A percentile compares a stretch with the other conserved stretches of the same genome.
These are phyloP conservation scores for Colletotrichum nymphaeae DNA, from an alignment of 2,329 filamentous ascomycete species.

Conservation along the genomic window DNA sequence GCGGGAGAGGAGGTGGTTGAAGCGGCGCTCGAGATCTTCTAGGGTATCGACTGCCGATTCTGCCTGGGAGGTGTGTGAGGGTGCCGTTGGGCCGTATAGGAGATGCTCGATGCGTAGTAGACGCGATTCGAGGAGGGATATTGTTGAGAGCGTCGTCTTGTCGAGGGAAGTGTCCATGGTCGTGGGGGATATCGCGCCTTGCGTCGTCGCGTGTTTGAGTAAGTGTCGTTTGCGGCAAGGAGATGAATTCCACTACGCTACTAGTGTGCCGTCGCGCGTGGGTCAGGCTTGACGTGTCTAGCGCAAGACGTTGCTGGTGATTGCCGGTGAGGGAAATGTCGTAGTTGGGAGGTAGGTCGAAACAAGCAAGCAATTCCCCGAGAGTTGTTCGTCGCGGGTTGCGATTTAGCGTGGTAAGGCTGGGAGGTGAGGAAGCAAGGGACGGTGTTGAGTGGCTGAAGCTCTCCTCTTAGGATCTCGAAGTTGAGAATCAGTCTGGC, in stretches of 20 bases:
- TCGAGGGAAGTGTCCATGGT: slow-evolving; percentile 55
- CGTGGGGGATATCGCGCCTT: neutral
- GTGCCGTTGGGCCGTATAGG: slow-evolving; percentile 59
- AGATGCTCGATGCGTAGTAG: slow-evolving; percentile 70
- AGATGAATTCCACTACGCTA: neutral
- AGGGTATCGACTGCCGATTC: slow-evolving; percentile 57
- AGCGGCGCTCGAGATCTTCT: slow-evolving; percentile 64
- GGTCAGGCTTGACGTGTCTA: neutral
- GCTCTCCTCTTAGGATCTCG: neutral
- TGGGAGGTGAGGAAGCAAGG: neutral
- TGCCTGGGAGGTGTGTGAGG: slow-evolving; percentile 47
- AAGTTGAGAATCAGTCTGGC: neutral
- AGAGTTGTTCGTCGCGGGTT: neutral
- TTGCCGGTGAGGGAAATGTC: neutral
- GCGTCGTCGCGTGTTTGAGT: slow-evolving; percentile 5
- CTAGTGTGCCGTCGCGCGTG: neutral
- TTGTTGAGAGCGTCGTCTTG: slow-evolving; percentile 64
- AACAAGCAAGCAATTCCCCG: neutral
- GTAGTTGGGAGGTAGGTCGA: neutral
- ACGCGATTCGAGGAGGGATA: slow-evolving; percentile 68
- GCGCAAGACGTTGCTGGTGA: neutral
- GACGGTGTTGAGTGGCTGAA: neutral
- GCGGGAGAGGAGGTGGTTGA: slow-evolving; percentile 60
- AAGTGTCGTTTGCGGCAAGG: neutral
- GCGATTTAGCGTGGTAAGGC: neutral